These are phyloP conservation scores for Candida gigantensis DNA, from an alignment of 1,139 yeast genomes.

Conservation along the genomic window DNA sequence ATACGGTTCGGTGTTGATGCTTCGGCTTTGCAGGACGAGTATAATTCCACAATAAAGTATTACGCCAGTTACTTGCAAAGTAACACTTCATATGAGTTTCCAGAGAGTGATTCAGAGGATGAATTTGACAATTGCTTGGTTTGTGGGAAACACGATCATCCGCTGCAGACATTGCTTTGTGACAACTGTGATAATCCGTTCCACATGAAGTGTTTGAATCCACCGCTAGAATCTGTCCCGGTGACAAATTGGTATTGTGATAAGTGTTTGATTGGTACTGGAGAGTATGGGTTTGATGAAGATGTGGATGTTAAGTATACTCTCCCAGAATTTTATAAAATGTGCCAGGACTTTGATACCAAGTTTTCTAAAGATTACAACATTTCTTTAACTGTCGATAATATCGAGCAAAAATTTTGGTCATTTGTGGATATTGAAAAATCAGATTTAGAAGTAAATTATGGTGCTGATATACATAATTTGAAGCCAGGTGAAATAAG, in stretches of 20 bases:
- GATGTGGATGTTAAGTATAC: slow-evolving; percentile 57
- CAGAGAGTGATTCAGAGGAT: slow-evolving; percentile 31
- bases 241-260: slow-evolving; percentile 76
- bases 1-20: slow-evolving; percentile 24
- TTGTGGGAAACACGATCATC: slow-evolving; percentile 54
- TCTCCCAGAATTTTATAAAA: slow-evolving; percentile 57
- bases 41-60: slow-evolving; percentile 32
- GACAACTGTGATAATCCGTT: slow-evolving; percentile 72
- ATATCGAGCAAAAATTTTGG: slow-evolving; percentile 66
- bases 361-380: slow-evolving; percentile 35
- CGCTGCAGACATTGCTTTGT: slow-evolving; percentile 58
- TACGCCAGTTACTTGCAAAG: slow-evolving; percentile 48
- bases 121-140: slow-evolving; percentile 50
- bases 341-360: slow-evolving; percentile 54
- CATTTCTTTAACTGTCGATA: slow-evolving; percentile 36
- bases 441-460: slow-evolving; percentile 56
- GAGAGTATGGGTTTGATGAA: slow-evolving; percentile 88
- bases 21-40: slow-evolving; percentile 30
- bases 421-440: slow-evolving; percentile 45
- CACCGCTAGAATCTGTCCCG: slow-evolving; percentile 53
- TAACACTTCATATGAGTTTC: slow-evolving; percentile 21
- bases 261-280: slow-evolving; percentile 79
- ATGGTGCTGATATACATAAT: slow-evolving; percentile 80
- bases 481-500: slow-evolving; percentile 60
- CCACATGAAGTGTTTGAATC: slow-evolving; percentile 64